Evolutionary conservation across 306 rosid species (phyloP).

Genomic region (Fagus crenata): DNA sequence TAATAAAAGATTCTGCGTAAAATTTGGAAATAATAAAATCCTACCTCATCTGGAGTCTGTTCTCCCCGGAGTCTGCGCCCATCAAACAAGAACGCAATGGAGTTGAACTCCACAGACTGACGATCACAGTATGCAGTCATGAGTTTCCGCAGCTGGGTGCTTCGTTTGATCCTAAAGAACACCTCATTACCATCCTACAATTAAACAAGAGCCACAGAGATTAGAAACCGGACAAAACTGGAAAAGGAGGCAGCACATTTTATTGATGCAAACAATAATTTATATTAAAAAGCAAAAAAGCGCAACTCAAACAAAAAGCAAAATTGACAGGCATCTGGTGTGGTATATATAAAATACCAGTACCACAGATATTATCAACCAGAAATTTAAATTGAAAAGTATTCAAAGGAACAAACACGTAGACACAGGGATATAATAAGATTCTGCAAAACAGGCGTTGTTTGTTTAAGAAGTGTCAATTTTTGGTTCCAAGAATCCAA

Average conservation of each 20-base stretch:
- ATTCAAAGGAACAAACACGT: neutral
- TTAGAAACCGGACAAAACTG: neutral
- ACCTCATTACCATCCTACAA: conserved; percentile 59
- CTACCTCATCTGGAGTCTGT: conserved; percentile 70
- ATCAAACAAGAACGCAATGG: conserved; percentile 73
- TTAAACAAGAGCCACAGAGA: neutral
- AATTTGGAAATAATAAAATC: neutral
- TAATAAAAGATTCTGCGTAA: neutral
- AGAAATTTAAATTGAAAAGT: neutral
- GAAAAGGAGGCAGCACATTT: neutral
- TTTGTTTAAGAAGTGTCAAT: neutral
- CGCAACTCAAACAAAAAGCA: neutral
- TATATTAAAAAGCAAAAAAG: no score
- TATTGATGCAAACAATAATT: neutral
- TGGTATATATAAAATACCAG: neutral
- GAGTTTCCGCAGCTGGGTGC: conserved; percentile 56
- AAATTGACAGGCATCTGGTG: neutral
- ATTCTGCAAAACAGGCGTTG: neutral
- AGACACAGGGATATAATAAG: neutral
- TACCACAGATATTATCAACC: neutral
- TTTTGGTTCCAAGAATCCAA: neutral
- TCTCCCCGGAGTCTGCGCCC: conserved; percentile 60
- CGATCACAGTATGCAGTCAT: conserved; percentile 65
- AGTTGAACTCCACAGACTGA: conserved; percentile 46
- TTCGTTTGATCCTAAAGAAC: conserved; percentile 53